phyloP scores from a whole-genome alignment of 2,329 filamentous ascomycete species.

The Fusarium sp. region DNA sequence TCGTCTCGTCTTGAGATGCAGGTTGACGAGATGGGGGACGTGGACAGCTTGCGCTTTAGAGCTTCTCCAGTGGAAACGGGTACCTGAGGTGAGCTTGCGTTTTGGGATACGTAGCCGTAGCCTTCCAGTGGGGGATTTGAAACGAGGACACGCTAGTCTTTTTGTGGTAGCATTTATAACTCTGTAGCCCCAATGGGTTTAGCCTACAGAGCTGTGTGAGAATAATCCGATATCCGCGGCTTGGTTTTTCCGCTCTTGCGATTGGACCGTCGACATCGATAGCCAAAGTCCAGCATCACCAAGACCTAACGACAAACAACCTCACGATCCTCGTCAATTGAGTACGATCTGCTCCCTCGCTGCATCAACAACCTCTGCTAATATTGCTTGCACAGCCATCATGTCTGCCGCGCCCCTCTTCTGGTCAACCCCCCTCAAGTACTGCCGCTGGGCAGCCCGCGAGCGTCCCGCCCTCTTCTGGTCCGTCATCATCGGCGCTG shows the following conservation, averaged over 20 bases:
- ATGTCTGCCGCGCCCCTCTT: constrained; percentile 81
- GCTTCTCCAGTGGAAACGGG: constrained; percentile 35
- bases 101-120: constrained; percentile 56
- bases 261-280: constrained; percentile 44
- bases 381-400: constrained; percentile 37
- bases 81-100: constrained; percentile 46
- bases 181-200: constrained; percentile 17
- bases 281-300: constrained; percentile 42
- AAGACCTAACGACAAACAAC: constrained; percentile 36
- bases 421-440: constrained; percentile 85
- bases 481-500: constrained; percentile 79
- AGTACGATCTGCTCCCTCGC: constrained; percentile 42
- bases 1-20: constrained; percentile 24
- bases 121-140: constrained; percentile 37
- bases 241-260: constrained; percentile 51
- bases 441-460: constrained; percentile 88
- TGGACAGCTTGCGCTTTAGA: constrained; percentile 47
- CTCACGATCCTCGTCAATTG: constrained; percentile 54
- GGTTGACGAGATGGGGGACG: constrained; percentile 33
- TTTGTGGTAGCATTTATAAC: background rate
- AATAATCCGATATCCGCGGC: constrained; percentile 49
- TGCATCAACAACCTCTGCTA: background rate
- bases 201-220: background rate
- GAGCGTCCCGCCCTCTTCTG: constrained; percentile 94
- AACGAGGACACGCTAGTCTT: constrained; percentile 27